phyloP scores from a whole-genome alignment of 2,329 filamentous ascomycete genomes.

The Xylariaceae sp. region DNA sequence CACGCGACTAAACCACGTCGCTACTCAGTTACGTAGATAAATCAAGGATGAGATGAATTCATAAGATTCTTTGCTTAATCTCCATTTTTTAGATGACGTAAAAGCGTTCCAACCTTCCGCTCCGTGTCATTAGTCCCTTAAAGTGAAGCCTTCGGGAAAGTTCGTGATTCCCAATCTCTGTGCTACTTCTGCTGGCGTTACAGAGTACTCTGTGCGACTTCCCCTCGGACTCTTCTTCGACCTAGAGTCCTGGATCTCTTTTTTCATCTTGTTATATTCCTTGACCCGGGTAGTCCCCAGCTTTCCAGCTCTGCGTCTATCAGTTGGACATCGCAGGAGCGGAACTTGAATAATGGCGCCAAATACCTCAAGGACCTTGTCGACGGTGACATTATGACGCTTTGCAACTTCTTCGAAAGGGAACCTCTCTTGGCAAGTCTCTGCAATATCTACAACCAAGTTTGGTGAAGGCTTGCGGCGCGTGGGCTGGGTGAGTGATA shows the following conservation, averaged over 20 bases:
- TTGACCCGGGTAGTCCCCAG: constrained; percentile 37
- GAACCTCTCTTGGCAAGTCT: constrained; percentile 42
- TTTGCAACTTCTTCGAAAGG: constrained; percentile 42
- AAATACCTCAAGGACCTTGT: constrained; percentile 43
- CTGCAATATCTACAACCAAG: constrained; percentile 44
- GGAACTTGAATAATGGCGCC: constrained; percentile 45
- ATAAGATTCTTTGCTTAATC: background rate
- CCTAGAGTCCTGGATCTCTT: constrained; percentile 23
- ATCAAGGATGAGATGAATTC: background rate
- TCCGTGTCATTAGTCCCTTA: constrained; percentile 2
- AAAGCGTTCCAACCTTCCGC: background rate
- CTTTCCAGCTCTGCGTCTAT: constrained; percentile 37
- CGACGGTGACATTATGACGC: constrained; percentile 37
- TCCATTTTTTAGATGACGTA: background rate
- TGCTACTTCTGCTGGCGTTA: constrained; percentile 18
- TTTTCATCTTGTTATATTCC: constrained; percentile 39
- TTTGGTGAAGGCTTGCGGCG: constrained; percentile 32
- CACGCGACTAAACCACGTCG: background rate
- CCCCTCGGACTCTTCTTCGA: background rate
- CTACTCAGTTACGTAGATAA: background rate
- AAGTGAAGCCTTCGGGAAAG: constrained; percentile 18
- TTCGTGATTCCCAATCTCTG: constrained; percentile 18
- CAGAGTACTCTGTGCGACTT: background rate
- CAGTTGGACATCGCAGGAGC: constrained; percentile 39
- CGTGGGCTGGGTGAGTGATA: constrained; percentile 22